These are phyloP conservation scores for Chaetoceros tenuissimus DNA, from an alignment of 108 stramenopile genomes.

Conservation along the genomic window DNA sequence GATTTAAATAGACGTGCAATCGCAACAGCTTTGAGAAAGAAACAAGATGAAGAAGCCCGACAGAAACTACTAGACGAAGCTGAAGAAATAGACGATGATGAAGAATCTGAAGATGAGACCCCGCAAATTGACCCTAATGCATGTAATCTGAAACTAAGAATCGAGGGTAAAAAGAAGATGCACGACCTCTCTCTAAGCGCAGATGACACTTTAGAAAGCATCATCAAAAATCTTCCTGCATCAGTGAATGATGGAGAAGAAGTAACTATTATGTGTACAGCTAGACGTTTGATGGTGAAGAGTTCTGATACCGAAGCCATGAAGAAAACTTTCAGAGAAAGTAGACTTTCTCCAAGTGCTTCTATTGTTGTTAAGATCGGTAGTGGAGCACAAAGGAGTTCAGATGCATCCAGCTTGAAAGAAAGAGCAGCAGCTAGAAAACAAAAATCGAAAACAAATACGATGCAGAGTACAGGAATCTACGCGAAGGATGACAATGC, in stretches of 20 bases:
- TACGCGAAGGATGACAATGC: conserved; percentile 77
- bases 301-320: conserved; percentile 45
- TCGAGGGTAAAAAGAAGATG: conserved; percentile 72
- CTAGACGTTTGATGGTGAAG: conserved; percentile 62
- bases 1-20: conserved; percentile 59
- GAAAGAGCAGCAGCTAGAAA: conserved; percentile 52
- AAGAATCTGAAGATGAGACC: conserved; percentile 37
- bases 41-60: conserved; percentile 53
- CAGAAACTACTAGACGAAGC: conserved; percentile 28
- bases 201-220: conserved; percentile 37
- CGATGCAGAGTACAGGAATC: conserved; percentile 86
- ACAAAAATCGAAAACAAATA: conserved; percentile 63
- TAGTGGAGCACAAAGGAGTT: conserved; percentile 11
- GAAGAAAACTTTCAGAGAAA: conserved; percentile 40
- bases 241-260: conserved; percentile 29
- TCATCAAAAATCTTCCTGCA: conserved; percentile 38
- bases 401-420: conserved; percentile 22
- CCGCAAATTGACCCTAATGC: conserved; percentile 28
- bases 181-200: conserved; percentile 44
- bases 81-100: conserved; percentile 26
- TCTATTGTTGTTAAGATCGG: conserved; percentile 58
- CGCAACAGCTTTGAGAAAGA: conserved; percentile 53
- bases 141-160: conserved; percentile 45
- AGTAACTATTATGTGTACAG: conserved; percentile 71
- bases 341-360: conserved; percentile 50